Conservation (phyloP, 2,329 filamentous ascomycete genomes). For the Fusarium sp. region DNA sequence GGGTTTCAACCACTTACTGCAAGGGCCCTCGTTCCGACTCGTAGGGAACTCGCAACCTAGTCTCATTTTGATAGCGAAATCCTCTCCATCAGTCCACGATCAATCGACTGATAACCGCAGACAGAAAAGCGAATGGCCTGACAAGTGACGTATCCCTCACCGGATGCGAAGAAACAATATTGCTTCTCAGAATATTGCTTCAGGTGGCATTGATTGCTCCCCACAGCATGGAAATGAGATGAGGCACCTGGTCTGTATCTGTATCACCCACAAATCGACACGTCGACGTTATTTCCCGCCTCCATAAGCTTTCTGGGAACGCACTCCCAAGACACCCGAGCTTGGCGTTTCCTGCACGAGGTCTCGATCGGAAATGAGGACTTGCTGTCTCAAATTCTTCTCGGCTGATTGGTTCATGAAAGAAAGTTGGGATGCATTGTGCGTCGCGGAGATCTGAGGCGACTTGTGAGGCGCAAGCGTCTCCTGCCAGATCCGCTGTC, state of each 20-base stretch:
- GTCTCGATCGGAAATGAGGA: not conserved
- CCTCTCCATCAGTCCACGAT: not conserved
- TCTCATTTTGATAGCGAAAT: slow-evolving; percentile 18
- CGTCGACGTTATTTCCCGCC: not conserved
- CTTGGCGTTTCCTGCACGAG: not conserved
- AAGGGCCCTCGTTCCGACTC: not conserved
- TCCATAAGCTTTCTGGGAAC: not conserved
- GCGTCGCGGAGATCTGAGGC: not conserved
- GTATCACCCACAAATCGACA: not conserved
- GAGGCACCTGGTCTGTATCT: not conserved
- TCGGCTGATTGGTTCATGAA: not conserved
- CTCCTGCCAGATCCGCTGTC: not conserved
- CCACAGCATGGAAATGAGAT: not conserved
- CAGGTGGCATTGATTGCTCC: not conserved
- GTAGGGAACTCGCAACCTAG: slow-evolving; percentile 14
- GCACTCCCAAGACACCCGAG: not conserved
- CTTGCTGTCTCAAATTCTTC: not conserved
- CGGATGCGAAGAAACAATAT: not conserved
- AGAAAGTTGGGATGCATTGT: not conserved
- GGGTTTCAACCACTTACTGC: slow-evolving; percentile 15
- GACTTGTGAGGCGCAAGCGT: not conserved
- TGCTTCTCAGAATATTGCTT: not conserved
- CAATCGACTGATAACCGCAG: not conserved
- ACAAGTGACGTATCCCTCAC: not conserved
- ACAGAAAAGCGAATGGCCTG: not conserved